Evolutionary conservation across 1,284 basidiomycete genomes (phyloP).

Genomic region (Gomphus sp.): DNA sequence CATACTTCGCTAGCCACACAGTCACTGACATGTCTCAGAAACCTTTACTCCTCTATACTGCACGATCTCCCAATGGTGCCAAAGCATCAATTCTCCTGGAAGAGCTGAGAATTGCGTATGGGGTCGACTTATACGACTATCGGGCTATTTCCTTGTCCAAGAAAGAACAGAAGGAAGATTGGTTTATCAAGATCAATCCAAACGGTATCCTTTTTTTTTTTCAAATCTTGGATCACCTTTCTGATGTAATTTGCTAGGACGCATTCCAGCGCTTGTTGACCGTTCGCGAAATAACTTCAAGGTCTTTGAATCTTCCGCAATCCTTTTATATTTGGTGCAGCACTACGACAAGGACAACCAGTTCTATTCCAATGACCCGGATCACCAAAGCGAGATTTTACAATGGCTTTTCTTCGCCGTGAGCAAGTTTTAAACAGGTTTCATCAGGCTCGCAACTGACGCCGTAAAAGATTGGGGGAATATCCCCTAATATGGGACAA

Average conservation of each 20-base stretch:
- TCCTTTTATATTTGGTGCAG: conserved; percentile 55
- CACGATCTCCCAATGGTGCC: conserved; percentile 59
- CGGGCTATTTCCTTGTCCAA: conserved; percentile 40
- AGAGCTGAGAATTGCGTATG: conserved; percentile 57
- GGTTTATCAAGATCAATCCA: conserved; percentile 35
- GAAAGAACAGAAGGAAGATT: conserved; percentile 47
- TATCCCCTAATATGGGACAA: conserved; percentile 73
- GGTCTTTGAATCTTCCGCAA: conserved; percentile 64
- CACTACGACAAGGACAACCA: conserved; percentile 50
- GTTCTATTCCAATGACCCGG: conserved; percentile 39
- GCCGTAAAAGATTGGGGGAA: conserved; percentile 45
- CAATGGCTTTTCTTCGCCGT: conserved; percentile 66
- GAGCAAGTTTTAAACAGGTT: conserved; percentile 10
- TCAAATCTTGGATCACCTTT: not conserved
- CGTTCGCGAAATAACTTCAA: conserved; percentile 39
- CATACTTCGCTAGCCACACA: not conserved
- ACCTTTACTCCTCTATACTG: conserved; percentile 55
- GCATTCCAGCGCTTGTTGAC: conserved; percentile 52
- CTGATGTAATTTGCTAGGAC: conserved; percentile 36
- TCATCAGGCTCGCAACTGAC: not conserved
- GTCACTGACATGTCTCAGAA: conserved; percentile 19
- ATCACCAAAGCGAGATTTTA: conserved; percentile 44
- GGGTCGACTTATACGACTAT: conserved; percentile 48
- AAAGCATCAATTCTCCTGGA: conserved; percentile 55
- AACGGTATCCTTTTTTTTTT: not conserved